Evolutionary conservation across 2,329 filamentous ascomycete species (phyloP), one percentile per base, ranked within the genome.

Genomic region (Neonectria punicea): DNA sequence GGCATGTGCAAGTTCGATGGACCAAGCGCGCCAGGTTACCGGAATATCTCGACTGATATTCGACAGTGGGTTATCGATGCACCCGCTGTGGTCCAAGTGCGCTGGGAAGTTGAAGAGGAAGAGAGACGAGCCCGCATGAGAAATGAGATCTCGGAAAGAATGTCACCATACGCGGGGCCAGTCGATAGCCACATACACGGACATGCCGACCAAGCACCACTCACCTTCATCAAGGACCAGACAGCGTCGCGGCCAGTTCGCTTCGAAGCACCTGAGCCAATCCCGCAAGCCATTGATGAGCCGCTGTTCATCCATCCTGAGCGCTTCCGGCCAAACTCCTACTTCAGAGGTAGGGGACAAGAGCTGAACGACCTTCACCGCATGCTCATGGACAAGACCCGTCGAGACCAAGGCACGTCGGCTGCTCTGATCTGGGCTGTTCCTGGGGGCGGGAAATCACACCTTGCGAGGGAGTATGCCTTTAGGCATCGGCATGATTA

Each of bases 1-100:
- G 82, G 84, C 47, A 92, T 93, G 88, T 92, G 89, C 81, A 93
- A 92, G 73, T 93, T 92, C 65, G 84, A 88, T 22, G 86, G 85
- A 67, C 83, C 84, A 53, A 86, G 83, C 66, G 85, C 91, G 0
- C 89, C 91, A 0, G 92, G 92, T 0, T 94, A 90, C 73, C 76
- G 81, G 5, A 85, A 81, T 11, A 76, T 88, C 14, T 80, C 84
- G 2, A 83, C 80, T 2, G 80, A 84, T 13, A 79, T 88, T 9
- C 78, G 79, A 4, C 81, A 86, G 50, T 88, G 86, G 86, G 79
- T 84, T 10, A 76, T 79, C 1, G 85, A 87, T 53, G 87, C 89
- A 0, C 86, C 86, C 1, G 75, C 79, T 2, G 80, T 86, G 8
- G 87, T 91, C 51, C 72, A 78, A 9, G 81, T 82, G 13, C 84